Evolutionary conservation across 139 green algal species (phyloP).

Genomic region (Limnomonas spitsbergensis): DNA sequence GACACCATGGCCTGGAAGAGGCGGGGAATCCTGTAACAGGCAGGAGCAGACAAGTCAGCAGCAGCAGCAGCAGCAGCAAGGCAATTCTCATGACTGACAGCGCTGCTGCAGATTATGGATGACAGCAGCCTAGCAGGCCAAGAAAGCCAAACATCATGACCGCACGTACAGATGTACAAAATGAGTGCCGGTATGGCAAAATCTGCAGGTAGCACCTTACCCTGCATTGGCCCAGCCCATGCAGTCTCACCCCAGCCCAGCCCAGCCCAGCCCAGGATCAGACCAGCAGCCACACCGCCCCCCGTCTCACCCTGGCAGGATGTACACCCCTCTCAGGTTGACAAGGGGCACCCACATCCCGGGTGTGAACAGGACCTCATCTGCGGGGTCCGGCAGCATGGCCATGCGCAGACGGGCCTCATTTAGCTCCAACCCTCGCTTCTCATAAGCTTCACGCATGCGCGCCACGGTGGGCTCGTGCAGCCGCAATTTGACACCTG

Average conservation of each 20-base stretch:
- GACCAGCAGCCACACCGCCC: too few relatives aligned
- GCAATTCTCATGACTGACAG: neutral
- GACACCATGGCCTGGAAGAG: slow-evolving; percentile 71
- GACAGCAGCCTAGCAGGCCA: neutral
- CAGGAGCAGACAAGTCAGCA: neutral
- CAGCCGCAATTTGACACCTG: slow-evolving; percentile 46
- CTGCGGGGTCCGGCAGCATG: neutral
- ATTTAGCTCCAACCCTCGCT: slow-evolving; percentile 72
- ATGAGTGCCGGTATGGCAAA: too few relatives aligned
- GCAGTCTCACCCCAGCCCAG: too few relatives aligned
- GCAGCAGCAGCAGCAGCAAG: neutral
- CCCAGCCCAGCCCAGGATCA: too few relatives aligned
- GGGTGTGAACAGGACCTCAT: slow-evolving; percentile 18
- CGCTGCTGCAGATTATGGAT: neutral
- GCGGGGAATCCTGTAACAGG: slow-evolving; percentile 53
- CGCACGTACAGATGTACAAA: too few relatives aligned
- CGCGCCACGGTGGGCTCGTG: slow-evolving; percentile 58
- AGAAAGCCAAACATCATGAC: too few relatives aligned
- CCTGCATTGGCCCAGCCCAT: too few relatives aligned
- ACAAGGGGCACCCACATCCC: slow-evolving; percentile 65
- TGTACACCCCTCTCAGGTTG: slow-evolving; percentile 52
- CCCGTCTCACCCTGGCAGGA: slow-evolving; percentile 53
- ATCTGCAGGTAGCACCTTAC: too few relatives aligned
- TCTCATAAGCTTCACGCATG: slow-evolving; percentile 54
- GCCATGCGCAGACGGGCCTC: slow-evolving; percentile 42